These are phyloP conservation scores for Eurotiales sp. DNA, from an alignment of 2,329 filamentous ascomycete species.

Conservation along the genomic window DNA sequence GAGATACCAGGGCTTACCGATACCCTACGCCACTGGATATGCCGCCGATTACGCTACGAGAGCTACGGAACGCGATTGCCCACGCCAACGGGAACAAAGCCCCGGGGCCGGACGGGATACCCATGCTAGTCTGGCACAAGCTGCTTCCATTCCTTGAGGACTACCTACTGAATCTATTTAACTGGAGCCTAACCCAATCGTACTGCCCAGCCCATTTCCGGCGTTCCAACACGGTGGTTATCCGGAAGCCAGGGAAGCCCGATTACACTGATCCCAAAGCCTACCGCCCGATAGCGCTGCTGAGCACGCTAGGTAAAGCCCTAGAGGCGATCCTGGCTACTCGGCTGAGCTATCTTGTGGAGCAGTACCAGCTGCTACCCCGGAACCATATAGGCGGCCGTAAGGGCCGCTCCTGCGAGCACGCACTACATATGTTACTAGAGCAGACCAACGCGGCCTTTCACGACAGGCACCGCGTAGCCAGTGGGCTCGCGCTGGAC, in stretches of 20 bases:
- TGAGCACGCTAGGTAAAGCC: not conserved
- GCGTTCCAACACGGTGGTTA: not conserved
- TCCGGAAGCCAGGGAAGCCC: not conserved
- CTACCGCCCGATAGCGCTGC: not conserved
- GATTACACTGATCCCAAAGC: not conserved
- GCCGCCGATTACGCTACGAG: not conserved
- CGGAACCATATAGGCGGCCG: not conserved
- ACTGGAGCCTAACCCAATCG: too few species aligned
- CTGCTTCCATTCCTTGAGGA: too few species aligned
- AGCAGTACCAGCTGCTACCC: not conserved
- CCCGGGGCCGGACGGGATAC: too few species aligned
- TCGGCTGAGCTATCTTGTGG: not conserved
- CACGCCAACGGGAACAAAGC: not conserved
- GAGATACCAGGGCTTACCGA: not conserved
- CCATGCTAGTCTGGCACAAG: too few species aligned
- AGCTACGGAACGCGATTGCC: not conserved
- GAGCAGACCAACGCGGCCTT: not conserved
- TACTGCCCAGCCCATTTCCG: not conserved
- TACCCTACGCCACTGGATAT: not conserved
- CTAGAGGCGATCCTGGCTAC: not conserved
- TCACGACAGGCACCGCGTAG: not conserved
- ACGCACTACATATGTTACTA: not conserved
- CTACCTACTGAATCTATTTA: too few species aligned
- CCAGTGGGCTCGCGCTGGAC: not conserved
- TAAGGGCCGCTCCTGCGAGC: not conserved